Evolutionary conservation across 2,329 filamentous ascomycete species (phyloP), one percentile per base, ranked within the genome.

Genomic region (Trichoderma koningii): DNA sequence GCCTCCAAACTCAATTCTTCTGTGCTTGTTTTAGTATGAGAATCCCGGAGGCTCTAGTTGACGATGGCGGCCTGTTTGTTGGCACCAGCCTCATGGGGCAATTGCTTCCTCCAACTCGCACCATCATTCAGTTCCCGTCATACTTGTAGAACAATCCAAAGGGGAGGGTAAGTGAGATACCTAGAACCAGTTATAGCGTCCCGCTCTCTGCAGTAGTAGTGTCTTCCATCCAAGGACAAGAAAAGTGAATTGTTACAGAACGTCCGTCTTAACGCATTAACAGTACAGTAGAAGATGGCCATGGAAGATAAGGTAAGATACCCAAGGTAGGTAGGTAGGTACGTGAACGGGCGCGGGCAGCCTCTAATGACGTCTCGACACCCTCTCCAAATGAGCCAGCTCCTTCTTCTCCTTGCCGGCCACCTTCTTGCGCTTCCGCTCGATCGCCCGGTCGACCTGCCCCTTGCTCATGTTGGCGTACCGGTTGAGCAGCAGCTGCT

Each of bases 401-500:
- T 87, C 84, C 80, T 87, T 96, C 81, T 90, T 90, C 83, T 98
- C 95, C 81, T 90, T 94, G 10, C 86, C 82, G 0, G 91, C 87
- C 61, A 92, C 82, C 88, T 97, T 97, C 88, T 97, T 97, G 77
- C 92, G 82, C 79, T 90, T 88, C 75, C 91, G 84, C 82, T 96
- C 92, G 72, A 98, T 91, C 15, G 89, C 87, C 80, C 88, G 90
- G 68, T 96, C 90, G 66, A 93, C 85, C 78, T 97, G 89, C 75
- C 88, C 89, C 74, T 90, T 89, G 78, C 91, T 95, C 89, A 98
- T 90, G 66, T 86, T 85, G 71, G 89, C 85, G 77, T 91, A 97
- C 75, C 89, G 87, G 71, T 95, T 89, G 73, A 91, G 82, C 68
- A 97, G 80, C 64, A 93, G 82, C 77, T 89, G 82, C 82, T 94